Conservation (phyloP, 257 asterid species). For the Solanum chaucha region DNA sequence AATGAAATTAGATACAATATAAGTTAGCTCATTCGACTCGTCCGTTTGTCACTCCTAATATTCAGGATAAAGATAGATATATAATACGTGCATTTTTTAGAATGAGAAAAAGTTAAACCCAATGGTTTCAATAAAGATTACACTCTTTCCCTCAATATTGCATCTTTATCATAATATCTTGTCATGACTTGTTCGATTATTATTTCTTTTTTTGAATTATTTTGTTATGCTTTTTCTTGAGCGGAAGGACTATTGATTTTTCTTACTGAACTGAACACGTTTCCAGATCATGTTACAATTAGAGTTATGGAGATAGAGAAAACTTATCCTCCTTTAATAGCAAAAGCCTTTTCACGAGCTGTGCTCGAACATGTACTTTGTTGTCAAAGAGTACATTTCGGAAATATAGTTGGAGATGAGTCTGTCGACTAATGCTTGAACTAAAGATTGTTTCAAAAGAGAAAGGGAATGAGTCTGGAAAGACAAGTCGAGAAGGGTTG, state of each 20-base stretch:
- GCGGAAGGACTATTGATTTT: accelerated
- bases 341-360: not conserved
- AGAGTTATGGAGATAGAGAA: not conserved
- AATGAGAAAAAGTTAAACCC: not conserved
- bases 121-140: no score
- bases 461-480: not conserved
- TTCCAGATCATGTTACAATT: not conserved
- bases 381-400: no score
- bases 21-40: no score
- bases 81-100: not conserved
- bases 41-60: not conserved
- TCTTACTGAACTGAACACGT: no score
- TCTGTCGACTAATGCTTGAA: accelerated
- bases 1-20: not conserved
- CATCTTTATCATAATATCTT: no score
- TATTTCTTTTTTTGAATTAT: no score
- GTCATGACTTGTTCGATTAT: not conserved
- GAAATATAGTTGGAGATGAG: no score
- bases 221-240: not conserved
- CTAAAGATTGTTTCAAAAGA: not conserved
- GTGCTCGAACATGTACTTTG: no score
- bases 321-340: no score
- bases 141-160: not conserved
- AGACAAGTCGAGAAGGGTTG: not conserved
- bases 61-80: not conserved